phyloP scores from a whole-genome alignment of 2,329 filamentous ascomycete genomes.

The Didymella keratinophila region DNA sequence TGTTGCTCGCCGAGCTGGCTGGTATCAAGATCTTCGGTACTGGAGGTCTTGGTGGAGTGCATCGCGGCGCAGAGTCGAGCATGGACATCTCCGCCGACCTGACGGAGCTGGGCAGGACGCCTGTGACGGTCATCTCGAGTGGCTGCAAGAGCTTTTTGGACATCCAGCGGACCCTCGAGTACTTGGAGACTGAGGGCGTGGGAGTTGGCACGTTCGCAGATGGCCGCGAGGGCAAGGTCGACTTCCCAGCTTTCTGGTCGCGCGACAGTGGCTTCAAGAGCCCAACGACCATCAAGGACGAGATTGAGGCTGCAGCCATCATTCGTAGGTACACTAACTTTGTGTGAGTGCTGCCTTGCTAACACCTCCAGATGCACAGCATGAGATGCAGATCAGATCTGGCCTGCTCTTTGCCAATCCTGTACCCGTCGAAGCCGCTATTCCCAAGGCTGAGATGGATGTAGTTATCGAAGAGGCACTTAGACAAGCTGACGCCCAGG shows the following conservation, averaged over 20 bases:
- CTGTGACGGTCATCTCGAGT: conserved; percentile 85
- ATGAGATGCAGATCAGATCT: conserved; percentile 73
- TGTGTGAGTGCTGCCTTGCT: not conserved
- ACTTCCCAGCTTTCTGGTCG: conserved; percentile 94
- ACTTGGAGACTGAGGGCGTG: conserved; percentile 76
- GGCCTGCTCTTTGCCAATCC: conserved; percentile 91
- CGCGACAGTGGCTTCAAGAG: conserved; percentile 84
- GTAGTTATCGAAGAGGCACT: conserved; percentile 52
- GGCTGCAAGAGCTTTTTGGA: conserved; percentile 98
- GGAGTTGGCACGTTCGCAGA: conserved; percentile 90
- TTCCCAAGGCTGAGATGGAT: conserved; percentile 65
- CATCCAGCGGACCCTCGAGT: conserved; percentile 87
- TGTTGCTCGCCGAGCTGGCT: conserved; percentile 84
- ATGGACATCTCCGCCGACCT: conserved; percentile 97
- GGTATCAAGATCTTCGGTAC: conserved; percentile 95
- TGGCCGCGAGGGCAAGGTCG: conserved; percentile 73
- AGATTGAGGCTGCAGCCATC: conserved; percentile 87
- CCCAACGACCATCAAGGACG: conserved; percentile 75
- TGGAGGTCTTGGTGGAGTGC: conserved; percentile 91
- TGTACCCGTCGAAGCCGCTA: conserved; percentile 73
- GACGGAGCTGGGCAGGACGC: conserved; percentile 88
- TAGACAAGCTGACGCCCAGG: conserved; percentile 45
- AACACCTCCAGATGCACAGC: conserved; percentile 68
- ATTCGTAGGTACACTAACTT: conserved; percentile 63
- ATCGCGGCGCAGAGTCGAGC: conserved; percentile 82